phyloP scores from a whole-genome alignment of 331 rosid genomes.

The Arachis monticola region DNA sequence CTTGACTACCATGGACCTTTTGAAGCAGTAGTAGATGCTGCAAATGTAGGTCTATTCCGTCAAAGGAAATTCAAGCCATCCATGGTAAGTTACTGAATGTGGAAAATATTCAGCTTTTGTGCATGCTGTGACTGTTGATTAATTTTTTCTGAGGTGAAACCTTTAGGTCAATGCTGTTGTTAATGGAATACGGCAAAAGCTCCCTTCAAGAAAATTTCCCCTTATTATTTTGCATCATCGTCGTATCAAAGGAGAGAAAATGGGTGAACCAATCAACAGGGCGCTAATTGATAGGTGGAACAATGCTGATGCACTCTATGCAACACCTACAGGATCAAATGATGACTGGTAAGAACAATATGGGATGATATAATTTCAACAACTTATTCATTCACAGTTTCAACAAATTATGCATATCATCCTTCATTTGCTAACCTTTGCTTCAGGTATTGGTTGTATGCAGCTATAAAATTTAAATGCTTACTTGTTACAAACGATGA shows the following conservation, averaged over 20 bases:
- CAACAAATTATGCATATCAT: constrained; percentile 38
- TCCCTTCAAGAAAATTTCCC: constrained; percentile 86
- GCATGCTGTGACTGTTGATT: constrained; percentile 19
- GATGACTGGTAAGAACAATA: constrained; percentile 82
- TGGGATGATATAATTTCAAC: constrained; percentile 3
- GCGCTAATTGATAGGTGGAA: constrained; percentile 82
- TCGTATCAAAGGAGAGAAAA: constrained; percentile 74
- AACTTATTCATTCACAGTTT: not conserved
- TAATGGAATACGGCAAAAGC: constrained; percentile 74
- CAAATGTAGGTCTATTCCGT: constrained; percentile 82
- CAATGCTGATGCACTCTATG: constrained; percentile 78
- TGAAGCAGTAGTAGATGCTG: constrained; percentile 97
- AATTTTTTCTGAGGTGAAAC: constrained; percentile 27
- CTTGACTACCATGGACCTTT: constrained; percentile 88
- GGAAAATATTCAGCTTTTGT: constrained; percentile 2
- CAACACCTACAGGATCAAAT: constrained; percentile 89
- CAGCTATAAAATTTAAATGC: constrained; percentile 93
- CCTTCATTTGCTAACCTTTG: constrained; percentile 50
- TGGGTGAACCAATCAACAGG: constrained; percentile 66
- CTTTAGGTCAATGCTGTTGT: constrained; percentile 73
- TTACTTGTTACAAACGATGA: constrained; percentile 59
- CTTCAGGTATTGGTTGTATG: constrained; percentile 99
- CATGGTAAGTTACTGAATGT: constrained; percentile 64
- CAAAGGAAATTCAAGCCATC: constrained; percentile 75
- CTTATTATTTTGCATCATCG: constrained; percentile 83